Conservation (phyloP, 495 filamentous ascomycete genomes). For the Hypoxylon perforatum region DNA sequence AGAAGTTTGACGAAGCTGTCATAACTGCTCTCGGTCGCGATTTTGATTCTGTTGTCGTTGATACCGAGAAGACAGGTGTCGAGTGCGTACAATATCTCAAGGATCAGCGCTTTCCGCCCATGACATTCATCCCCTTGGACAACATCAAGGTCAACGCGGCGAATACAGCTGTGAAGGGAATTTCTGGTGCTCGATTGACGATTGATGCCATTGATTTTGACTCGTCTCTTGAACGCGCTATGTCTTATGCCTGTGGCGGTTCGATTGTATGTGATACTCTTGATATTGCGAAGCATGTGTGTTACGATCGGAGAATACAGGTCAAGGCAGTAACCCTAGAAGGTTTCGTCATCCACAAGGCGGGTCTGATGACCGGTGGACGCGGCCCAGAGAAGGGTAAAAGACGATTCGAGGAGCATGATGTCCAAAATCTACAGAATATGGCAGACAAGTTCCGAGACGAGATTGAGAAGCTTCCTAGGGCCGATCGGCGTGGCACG, state of each 20-base stretch:
- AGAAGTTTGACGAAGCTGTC: conserved; percentile 93
- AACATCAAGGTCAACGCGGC: conserved; percentile 93
- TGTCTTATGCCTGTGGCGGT: conserved; percentile 93
- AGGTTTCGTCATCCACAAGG: conserved; percentile 94
- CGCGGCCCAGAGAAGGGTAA: conserved; percentile 78
- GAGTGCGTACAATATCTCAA: conserved; percentile 95
- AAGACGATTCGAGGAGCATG: conserved; percentile 88
- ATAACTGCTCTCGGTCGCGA: conserved; percentile 91
- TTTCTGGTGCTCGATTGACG: conserved; percentile 84
- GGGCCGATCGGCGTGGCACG: conserved; percentile 73
- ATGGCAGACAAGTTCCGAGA: conserved; percentile 72
- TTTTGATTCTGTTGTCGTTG: conserved; percentile 95
- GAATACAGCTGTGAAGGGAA: conserved; percentile 89
- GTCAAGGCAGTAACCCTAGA: conserved; percentile 95
- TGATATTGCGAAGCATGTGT: conserved; percentile 85
- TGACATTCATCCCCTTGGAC: conserved; percentile 94
- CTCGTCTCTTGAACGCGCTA: conserved; percentile 84
- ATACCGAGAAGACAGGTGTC: conserved; percentile 91
- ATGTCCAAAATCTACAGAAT: conserved; percentile 81
- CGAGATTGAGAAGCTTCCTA: conserved; percentile 80
- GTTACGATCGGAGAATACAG: conserved; percentile 84
- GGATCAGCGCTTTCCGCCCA: conserved; percentile 83
- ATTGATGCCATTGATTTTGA: conserved; percentile 98
- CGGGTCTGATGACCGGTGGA: conserved; percentile 97
- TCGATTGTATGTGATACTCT: conserved; percentile 94